These are phyloP conservation scores for Lepiota brunneoincarnata DNA, from an alignment of 768 basidiomycete genomes.

Conservation along the genomic window DNA sequence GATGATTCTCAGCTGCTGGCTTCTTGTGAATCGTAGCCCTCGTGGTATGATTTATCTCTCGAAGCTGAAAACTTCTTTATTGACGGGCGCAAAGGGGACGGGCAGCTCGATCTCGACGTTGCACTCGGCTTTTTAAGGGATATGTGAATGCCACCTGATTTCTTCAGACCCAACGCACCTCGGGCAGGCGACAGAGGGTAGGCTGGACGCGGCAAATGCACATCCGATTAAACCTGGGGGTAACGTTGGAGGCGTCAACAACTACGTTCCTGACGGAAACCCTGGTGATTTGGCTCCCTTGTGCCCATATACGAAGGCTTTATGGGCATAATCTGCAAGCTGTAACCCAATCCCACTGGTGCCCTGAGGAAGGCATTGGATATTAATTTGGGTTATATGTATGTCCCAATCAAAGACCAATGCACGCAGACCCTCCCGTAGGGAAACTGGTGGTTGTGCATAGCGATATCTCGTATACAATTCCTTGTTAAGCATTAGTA, in stretches of 20 bases:
- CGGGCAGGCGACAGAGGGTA: too few relatives aligned
- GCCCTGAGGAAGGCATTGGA: conserved; percentile 12
- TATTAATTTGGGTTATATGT: conserved; percentile 11
- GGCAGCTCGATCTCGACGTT: conserved; percentile 11
- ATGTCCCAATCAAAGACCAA: neutral
- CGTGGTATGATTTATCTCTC: too few relatives aligned
- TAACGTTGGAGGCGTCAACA: too few relatives aligned
- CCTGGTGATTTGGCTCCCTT: neutral
- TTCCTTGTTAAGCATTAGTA: too few relatives aligned
- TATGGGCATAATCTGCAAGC: conserved; percentile 9
- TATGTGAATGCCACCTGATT: conserved; percentile 16
- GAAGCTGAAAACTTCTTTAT: conserved; percentile 20
- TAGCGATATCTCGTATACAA: too few relatives aligned
- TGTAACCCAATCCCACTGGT: conserved; percentile 19
- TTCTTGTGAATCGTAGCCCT: too few relatives aligned
- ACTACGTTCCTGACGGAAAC: too few relatives aligned
- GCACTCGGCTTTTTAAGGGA: conserved; percentile 20
- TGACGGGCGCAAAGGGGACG: conserved; percentile 15
- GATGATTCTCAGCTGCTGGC: too few relatives aligned
- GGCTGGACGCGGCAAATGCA: too few relatives aligned
- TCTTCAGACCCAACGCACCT: conserved; percentile 13
- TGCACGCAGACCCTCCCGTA: conserved; percentile 14
- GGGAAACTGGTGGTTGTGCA: neutral
- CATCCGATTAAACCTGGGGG: too few relatives aligned
- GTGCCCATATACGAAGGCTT: conserved; percentile 17